These are phyloP conservation scores for Paecilomyces sp. DNA, from an alignment of 2,329 filamentous ascomycete species.

Conservation along the genomic window DNA sequence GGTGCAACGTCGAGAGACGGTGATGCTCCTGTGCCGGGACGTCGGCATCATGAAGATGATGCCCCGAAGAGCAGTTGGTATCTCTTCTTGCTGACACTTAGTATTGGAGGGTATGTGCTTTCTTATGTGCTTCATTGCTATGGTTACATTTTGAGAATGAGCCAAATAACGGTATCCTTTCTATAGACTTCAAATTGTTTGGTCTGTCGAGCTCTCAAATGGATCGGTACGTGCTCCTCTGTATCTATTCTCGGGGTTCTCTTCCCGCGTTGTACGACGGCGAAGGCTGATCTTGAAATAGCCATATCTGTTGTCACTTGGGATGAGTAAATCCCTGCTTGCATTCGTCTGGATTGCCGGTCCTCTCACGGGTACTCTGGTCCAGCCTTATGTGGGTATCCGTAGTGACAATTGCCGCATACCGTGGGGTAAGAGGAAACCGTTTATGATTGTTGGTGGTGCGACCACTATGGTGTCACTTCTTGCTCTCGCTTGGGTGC, in stretches of 20 bases:
- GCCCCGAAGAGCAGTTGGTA: constrained; percentile 72
- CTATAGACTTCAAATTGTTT: constrained; percentile 76
- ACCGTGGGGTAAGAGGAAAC: constrained; percentile 70
- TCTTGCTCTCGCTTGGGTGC: constrained; percentile 66
- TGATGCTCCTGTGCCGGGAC: constrained; percentile 11
- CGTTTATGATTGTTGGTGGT: constrained; percentile 69
- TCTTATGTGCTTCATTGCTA: background rate
- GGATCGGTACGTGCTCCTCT: constrained; percentile 56
- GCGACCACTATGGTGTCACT: constrained; percentile 60
- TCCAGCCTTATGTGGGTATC: constrained; percentile 78
- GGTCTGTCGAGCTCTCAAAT: constrained; percentile 91
- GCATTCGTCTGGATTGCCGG: constrained; percentile 81
- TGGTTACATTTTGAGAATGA: background rate
- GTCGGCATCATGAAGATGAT: constrained; percentile 40
- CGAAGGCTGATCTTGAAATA: constrained; percentile 7
- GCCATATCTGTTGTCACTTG: constrained; percentile 71
- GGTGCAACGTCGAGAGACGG: constrained; percentile 10
- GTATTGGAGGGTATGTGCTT: constrained; percentile 62
- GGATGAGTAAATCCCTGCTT: constrained; percentile 75
- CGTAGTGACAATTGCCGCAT: constrained; percentile 70
- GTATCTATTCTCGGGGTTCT: background rate
- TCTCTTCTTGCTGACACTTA: constrained; percentile 75
- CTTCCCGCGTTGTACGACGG: background rate
- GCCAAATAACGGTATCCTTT: background rate
- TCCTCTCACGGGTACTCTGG: constrained; percentile 67